These are phyloP conservation scores for Fraxinus quadrangulata DNA, from an alignment of 257 asterid species.

Conservation along the genomic window DNA sequence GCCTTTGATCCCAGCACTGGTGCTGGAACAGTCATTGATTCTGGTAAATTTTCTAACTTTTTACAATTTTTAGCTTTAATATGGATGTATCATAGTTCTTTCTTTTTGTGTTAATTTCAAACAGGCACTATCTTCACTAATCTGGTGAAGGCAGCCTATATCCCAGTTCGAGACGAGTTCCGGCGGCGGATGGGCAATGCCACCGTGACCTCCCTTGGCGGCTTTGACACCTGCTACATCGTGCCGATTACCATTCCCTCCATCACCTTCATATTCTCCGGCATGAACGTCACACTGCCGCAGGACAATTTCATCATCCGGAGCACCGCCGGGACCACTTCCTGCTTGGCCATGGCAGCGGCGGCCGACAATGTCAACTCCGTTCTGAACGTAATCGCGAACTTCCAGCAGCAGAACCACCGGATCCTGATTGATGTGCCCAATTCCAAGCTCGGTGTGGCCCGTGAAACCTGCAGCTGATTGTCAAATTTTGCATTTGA, in stretches of 20 bases:
- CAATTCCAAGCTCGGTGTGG: slow-evolving; percentile 59
- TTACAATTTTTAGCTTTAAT: not conserved
- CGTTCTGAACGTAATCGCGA: slow-evolving; percentile 63
- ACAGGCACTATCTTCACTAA: slow-evolving; percentile 74
- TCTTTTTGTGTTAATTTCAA: not conserved
- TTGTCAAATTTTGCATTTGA: not conserved
- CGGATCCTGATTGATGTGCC: slow-evolving; percentile 61
- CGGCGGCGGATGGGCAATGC: slow-evolving; percentile 71
- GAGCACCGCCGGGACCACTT: slow-evolving; percentile 49
- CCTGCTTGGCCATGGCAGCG: slow-evolving; percentile 76
- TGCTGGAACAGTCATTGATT: slow-evolving; percentile 77
- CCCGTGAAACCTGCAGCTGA: slow-evolving; percentile 58
- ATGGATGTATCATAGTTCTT: not conserved
- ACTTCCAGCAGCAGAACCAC: slow-evolving; percentile 83
- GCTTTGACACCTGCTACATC: slow-evolving; percentile 92
- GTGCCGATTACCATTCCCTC: slow-evolving; percentile 64
- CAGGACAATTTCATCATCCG: slow-evolving; percentile 83
- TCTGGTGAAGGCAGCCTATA: slow-evolving; percentile 76
- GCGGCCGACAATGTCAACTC: slow-evolving; percentile 57
- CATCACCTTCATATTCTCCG: slow-evolving; percentile 70
- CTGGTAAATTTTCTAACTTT: slow-evolving; percentile 41
- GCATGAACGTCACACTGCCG: slow-evolving; percentile 79
- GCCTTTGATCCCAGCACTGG: slow-evolving; percentile 67
- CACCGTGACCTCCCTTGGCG: slow-evolving; percentile 65
- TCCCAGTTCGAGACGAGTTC: slow-evolving; percentile 74